These are phyloP conservation scores for Cordyceps cicadae DNA, from an alignment of 2,329 filamentous ascomycete species.

Conservation along the genomic window DNA sequence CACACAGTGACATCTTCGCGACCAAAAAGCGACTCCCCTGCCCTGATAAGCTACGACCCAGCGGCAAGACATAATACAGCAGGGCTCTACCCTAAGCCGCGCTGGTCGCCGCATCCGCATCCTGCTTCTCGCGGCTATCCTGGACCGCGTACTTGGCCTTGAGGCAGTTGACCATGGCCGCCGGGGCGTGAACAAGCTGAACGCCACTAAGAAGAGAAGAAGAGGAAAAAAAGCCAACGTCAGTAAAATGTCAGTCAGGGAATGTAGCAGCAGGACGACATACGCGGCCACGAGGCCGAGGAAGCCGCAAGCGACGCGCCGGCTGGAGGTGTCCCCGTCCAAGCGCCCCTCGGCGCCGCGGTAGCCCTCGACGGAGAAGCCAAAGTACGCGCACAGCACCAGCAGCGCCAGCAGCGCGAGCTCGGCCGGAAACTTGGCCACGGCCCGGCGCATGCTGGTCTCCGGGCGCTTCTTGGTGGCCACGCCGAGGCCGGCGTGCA, in stretches of 20 bases:
- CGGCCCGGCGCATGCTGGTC: constrained; percentile 5
- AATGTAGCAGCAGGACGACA: neutral
- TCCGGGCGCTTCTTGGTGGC: neutral
- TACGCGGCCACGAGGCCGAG: constrained; percentile 6
- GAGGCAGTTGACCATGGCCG: constrained; percentile 6
- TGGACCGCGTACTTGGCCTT: constrained; percentile 3
- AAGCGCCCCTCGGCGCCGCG: neutral
- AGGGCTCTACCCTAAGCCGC: neutral
- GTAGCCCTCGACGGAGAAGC: neutral
- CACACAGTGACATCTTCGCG: too few species aligned
- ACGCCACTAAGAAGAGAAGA: neutral
- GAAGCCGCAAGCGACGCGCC: constrained; percentile 7
- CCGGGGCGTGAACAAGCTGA: constrained; percentile 1
- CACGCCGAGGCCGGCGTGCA: neutral
- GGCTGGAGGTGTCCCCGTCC: neutral
- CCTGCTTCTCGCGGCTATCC: constrained; percentile 6
- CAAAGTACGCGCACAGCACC: constrained; percentile 1
- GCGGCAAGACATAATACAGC: neutral
- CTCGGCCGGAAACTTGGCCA: neutral
- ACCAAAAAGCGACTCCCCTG: neutral
- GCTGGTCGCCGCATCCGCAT: neutral
- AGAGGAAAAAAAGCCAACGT: neutral
- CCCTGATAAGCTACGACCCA: neutral
- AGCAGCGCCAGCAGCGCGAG: neutral
- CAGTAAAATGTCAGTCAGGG: neutral